phyloP scores from a whole-genome alignment of 2,329 filamentous ascomycete species.

The Colletotrichum sidae region DNA sequence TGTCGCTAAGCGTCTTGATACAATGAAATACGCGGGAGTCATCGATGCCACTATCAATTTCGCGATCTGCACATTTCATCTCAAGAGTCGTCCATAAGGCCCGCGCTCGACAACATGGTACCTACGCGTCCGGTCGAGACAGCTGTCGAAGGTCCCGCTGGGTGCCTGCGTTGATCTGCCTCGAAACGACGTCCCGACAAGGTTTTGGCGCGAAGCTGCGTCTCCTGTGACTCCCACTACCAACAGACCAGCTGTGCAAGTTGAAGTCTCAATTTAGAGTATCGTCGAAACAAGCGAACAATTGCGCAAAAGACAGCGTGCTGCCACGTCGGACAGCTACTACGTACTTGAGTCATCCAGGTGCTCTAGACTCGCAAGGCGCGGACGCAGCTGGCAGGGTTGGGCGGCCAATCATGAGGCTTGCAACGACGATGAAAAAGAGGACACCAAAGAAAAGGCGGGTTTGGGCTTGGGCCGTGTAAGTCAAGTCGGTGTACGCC shows the following conservation, averaged over 20 bases:
- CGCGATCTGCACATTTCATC: conserved; percentile 13
- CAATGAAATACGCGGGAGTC: not conserved
- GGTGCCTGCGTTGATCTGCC: conserved; percentile 14
- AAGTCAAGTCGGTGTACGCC: conserved; percentile 34
- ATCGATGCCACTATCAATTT: not conserved
- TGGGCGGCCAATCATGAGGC: conserved; percentile 24
- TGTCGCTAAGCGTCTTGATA: conserved; percentile 5
- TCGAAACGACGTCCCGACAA: not conserved
- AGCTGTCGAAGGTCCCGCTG: conserved; percentile 3
- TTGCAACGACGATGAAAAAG: conserved; percentile 18
- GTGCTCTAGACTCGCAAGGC: conserved; percentile 17
- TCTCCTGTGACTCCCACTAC: not conserved
- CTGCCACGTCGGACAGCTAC: conserved; percentile 8
- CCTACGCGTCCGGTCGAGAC: not conserved
- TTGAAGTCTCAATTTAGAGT: not conserved
- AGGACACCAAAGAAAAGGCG: conserved; percentile 11
- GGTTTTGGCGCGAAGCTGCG: conserved; percentile 3
- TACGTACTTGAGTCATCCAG: conserved; percentile 22
- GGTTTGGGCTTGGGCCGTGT: conserved; percentile 17
- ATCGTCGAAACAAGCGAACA: not conserved
- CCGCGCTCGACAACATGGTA: not conserved
- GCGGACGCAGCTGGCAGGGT: conserved; percentile 15
- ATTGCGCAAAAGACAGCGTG: conserved; percentile 13
- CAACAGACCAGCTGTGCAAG: not conserved
- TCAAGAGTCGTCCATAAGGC: conserved; percentile 4